These are phyloP conservation scores for Nakazawaea populi DNA, from an alignment of 805 yeast genomes.

Conservation along the genomic window DNA sequence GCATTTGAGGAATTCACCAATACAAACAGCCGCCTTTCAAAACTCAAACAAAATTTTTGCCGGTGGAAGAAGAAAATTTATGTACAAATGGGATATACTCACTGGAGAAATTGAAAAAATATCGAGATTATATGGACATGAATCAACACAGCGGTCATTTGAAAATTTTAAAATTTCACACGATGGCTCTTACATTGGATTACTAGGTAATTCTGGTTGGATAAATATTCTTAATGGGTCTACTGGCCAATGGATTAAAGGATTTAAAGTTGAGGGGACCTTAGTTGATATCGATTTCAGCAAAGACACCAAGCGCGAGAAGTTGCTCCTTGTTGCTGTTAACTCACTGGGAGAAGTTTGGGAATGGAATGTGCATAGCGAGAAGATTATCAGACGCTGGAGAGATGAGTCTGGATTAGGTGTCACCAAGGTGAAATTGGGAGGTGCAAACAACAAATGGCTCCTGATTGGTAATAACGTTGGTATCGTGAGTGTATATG, in stretches of 20 bases:
- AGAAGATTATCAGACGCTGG: conserved; percentile 64
- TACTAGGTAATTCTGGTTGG: conserved; percentile 89
- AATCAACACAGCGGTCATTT: conserved; percentile 74
- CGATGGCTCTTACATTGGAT: conserved; percentile 64
- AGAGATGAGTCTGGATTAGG: conserved; percentile 82
- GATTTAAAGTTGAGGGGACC: conserved; percentile 85
- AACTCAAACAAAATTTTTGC: conserved; percentile 56
- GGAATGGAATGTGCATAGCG: conserved; percentile 62
- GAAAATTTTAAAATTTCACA: conserved; percentile 79
- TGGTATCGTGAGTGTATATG: conserved; percentile 88
- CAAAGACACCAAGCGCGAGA: conserved; percentile 28
- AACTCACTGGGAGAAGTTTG: conserved; percentile 82
- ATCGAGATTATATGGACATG: conserved; percentile 88
- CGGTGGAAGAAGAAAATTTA: conserved; percentile 86
- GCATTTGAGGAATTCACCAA: conserved; percentile 72
- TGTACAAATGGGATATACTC: conserved; percentile 85
- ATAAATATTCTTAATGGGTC: conserved; percentile 69
- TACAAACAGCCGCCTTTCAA: conserved; percentile 69
- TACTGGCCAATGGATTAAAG: conserved; percentile 83
- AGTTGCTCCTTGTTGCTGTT: conserved; percentile 45
- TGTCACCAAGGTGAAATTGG: conserved; percentile 68
- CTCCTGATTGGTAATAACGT: conserved; percentile 83
- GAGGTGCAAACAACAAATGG: conserved; percentile 69
- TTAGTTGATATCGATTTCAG: conserved; percentile 77
- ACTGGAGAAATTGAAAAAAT: conserved; percentile 73